Conservation (phyloP, 371 early-diverging fungal genomes). For the Umbelopsis sp. region DNA sequence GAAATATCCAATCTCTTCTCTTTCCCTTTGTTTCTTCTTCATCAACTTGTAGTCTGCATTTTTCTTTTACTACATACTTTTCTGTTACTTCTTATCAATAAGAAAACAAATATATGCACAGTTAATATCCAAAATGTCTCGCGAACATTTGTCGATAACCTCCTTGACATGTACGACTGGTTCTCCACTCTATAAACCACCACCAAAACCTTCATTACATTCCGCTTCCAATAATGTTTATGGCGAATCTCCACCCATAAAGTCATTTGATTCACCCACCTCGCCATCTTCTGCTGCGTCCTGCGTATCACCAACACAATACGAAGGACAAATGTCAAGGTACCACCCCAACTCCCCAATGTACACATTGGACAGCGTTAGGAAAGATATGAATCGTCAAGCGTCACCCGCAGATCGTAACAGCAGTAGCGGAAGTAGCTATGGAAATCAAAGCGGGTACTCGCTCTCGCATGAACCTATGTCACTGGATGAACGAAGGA, state of each 20-base stretch:
- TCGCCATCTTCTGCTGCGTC: background rate
- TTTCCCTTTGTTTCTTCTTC: too few relatives aligned
- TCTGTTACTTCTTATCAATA: background rate
- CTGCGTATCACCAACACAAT: background rate
- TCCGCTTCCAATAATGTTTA: background rate
- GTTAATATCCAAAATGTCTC: background rate
- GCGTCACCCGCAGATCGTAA: background rate
- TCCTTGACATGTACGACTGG: background rate
- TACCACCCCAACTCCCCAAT: background rate
- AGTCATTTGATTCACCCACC: background rate
- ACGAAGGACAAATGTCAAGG: background rate
- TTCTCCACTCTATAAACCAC: background rate
- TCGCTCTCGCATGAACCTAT: conserved; percentile 23
- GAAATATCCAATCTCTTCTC: too few relatives aligned
- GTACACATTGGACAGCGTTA: background rate
- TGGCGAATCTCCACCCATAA: background rate
- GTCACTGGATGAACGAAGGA: conserved; percentile 51
- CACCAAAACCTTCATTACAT: background rate
- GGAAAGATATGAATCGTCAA: background rate
- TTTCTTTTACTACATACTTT: background rate
- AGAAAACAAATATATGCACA: too few relatives aligned
- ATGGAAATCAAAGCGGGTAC: background rate
- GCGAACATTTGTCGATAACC: conserved; percentile 8
- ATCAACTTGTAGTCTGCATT: background rate
- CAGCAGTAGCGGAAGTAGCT: conserved; percentile 1